These are phyloP conservation scores for Candida easanensis DNA, from an alignment of 805 yeast species.

Conservation along the genomic window DNA sequence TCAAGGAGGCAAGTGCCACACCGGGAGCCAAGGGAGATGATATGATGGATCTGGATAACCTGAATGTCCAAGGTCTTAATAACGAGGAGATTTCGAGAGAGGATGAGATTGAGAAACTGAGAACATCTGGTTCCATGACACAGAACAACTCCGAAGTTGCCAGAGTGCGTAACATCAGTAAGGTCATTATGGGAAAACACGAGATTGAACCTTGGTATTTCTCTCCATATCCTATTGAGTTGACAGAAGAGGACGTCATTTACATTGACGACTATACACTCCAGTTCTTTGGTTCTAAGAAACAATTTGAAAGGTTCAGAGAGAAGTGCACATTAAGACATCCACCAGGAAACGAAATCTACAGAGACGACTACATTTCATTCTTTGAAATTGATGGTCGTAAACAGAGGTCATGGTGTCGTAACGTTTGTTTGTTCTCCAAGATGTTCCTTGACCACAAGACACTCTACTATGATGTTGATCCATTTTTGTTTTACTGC, in stretches of 20 bases:
- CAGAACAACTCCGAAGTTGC: constrained; percentile 86
- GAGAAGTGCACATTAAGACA: constrained; percentile 84
- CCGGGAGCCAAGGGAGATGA: constrained; percentile 35
- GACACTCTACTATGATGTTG: constrained; percentile 95
- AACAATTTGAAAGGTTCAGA: constrained; percentile 91
- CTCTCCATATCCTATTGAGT: constrained; percentile 93
- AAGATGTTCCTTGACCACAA: constrained; percentile 94
- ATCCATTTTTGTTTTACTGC: constrained; percentile 93
- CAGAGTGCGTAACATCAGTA: constrained; percentile 77
- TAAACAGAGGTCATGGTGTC: constrained; percentile 95
- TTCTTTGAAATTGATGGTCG: constrained; percentile 98
- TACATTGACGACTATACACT: constrained; percentile 91
- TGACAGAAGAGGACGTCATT: constrained; percentile 86
- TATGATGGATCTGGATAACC: constrained; percentile 78
- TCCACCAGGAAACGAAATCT: constrained; percentile 98
- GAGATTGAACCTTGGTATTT: constrained; percentile 99
- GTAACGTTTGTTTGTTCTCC: constrained; percentile 86
- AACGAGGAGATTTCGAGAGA: constrained; percentile 77
- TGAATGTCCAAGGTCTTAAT: constrained; percentile 78
- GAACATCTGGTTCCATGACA: constrained; percentile 97
- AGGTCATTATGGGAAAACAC: constrained; percentile 82
- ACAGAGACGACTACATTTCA: constrained; percentile 87
- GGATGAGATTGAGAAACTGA: constrained; percentile 85
- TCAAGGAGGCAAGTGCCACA: constrained; percentile 30
- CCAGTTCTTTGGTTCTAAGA: constrained; percentile 81